Conservation (phyloP, 495 filamentous ascomycete species). For the Collariella sp. region DNA sequence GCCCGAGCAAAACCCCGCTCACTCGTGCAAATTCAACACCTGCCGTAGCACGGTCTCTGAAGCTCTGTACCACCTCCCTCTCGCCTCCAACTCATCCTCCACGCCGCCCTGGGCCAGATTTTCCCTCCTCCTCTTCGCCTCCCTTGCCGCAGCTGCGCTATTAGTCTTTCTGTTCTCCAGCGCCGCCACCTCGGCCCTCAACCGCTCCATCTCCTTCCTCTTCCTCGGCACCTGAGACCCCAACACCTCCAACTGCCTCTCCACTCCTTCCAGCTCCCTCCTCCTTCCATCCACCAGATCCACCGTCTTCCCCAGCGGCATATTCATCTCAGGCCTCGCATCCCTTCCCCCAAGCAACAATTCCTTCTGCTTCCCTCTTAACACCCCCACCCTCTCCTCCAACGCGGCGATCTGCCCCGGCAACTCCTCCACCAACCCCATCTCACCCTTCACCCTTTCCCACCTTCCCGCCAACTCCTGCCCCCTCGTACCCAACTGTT, state of each 20-base stretch:
- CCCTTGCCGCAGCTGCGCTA: conserved; percentile 59
- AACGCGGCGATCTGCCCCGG: conserved; percentile 56
- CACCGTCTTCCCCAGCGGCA: conserved; percentile 53
- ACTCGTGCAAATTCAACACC: conserved; percentile 44
- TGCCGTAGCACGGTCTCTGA: conserved; percentile 59
- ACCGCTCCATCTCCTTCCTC: conserved; percentile 59
- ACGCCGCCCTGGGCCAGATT: conserved; percentile 50
- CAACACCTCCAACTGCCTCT: conserved; percentile 58
- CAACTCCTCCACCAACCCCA: conserved; percentile 47
- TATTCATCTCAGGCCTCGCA: conserved; percentile 33
- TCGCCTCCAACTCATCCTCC: conserved; percentile 73
- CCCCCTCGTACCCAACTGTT: conserved; percentile 60
- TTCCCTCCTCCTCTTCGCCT: conserved; percentile 72
- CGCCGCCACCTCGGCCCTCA: conserved; percentile 61
- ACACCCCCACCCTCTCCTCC: conserved; percentile 46
- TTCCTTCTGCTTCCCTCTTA: conserved; percentile 37
- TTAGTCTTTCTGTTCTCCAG: conserved; percentile 64
- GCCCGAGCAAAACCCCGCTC: not conserved
- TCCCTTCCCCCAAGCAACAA: conserved; percentile 15
- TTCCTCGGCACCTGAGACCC: conserved; percentile 59
- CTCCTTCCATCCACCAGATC: conserved; percentile 51
- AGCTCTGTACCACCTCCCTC: conserved; percentile 72
- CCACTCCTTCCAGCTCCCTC: conserved; percentile 53
- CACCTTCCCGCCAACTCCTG: conserved; percentile 51
- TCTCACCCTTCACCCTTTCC: conserved; percentile 56